Evolutionary conservation across 768 basidiomycete genomes (phyloP), one percentile per base, ranked within the genome.

Genomic region (Steccherinum ochraceum): DNA sequence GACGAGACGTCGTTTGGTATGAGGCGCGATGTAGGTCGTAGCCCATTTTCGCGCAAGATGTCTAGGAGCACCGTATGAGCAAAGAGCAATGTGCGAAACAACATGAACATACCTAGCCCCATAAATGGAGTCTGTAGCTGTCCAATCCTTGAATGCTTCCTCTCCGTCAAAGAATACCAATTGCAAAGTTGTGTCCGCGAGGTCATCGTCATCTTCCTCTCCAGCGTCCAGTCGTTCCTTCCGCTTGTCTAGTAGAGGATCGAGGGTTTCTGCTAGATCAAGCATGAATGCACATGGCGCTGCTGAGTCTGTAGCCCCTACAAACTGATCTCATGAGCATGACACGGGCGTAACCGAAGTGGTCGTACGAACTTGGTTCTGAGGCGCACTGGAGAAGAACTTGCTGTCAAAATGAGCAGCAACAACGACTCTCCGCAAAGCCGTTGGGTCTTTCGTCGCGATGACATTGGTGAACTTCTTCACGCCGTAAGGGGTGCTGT

Each of bases 131-230:
- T 99, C 95, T 2, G 78, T 81, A 24, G 75, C 78, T 2, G 91
- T 92, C 95, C 95, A 99, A 23, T 79, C 73, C 44, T 81, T 74
- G 67, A 95, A 97, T 0, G 96, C 96, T 67, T 98, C 96, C 68
- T 99, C 96, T 2, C 96, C 96, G 60, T 99, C 96, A 52, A 99
- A 95, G 64, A 98, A 95, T 10, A 99, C 76, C 7, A 98, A 72
- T 63, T 96, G 93, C 7, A 99, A 67, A 2, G 94, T 95, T 18
- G 88, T 91, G 51, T 89, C 86, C 0, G 80, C 80, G 12, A 84
- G 70, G 48, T 91, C 87, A 40, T 90, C 89, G 18, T 86, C 89
- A 12, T 83, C 81, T 49, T 81, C 81, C 13, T 72, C 62, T 0
- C 72, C 83, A 2, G 73, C 72, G 24, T 80, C 76, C 4, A 86